A percentile compares a stretch with the other conserved stretches of the same genome.
Conservation (phyloP, 768 basidiomycete species). For the Pleurotus citrinopileatus region DNA sequence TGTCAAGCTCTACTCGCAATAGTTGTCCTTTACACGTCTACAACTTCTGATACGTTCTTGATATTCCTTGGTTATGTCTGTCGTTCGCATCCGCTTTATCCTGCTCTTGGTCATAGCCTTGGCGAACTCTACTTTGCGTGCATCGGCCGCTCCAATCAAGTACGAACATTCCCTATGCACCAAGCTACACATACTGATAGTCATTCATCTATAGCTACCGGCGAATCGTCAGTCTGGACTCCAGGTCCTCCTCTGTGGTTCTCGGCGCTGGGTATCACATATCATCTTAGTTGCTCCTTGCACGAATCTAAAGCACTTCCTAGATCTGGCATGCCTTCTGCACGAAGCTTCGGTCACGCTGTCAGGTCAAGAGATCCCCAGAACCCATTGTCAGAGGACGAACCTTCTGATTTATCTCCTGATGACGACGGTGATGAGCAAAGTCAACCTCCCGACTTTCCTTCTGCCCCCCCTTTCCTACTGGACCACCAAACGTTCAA, state of each 20-base stretch:
- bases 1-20: background rate
- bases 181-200: background rate
- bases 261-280: background rate
- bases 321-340: background rate
- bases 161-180: background rate
- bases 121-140: slow-evolving; percentile 2
- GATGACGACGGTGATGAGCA: background rate
- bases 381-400: background rate
- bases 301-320: background rate
- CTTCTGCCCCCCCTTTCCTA: no score
- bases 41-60: background rate
- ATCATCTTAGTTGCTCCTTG: background rate
- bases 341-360: background rate
- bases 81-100: background rate
- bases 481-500: background rate
- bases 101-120: slow-evolving; percentile 3
- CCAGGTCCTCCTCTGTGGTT: background rate
- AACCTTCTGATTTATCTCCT: background rate
- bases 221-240: background rate
- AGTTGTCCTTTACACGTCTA: background rate
- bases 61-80: background rate
- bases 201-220: background rate
- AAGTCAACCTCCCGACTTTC: no score
- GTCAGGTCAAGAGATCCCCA: background rate
- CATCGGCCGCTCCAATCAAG: slow-evolving; percentile 3